Base-by-base conservation (phyloP, 1,284 basidiomycete genomes). In the Salmacisia buchloeana region DNA sequence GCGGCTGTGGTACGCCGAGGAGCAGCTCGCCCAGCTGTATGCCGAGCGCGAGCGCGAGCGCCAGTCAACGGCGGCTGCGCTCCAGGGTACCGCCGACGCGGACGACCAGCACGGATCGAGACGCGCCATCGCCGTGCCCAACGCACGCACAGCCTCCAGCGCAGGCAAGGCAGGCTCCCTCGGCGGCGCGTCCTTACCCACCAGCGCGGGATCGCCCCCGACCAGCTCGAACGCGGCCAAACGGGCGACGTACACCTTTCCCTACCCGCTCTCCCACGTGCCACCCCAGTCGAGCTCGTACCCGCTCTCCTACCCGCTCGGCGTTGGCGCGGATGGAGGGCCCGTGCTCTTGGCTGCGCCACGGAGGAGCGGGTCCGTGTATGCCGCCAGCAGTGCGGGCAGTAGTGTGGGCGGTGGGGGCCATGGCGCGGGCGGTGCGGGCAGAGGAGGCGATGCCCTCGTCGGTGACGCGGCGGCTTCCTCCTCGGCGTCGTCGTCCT, bases 251-350 rank as follows among this genome's bases (percentile, higher is more conserved):
- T 54, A 54, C 31, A 54, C 29, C 4, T 54, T 77, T 57, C 72
- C 77, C 4, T 76, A 80, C 38, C 72, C 78, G 5, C 65, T 77
- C 54, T 78, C 76, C 9, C 69, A 75, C 45, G 66, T 73, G 7
- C 74, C 75, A 25, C 74, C 76, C 3, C 71, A 74, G 38, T 71
- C 69, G 62, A 70, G 70, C 46, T 66, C 65, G 13, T 78, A 75
- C 60, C 76, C 76, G 35, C 73, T 78, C 62, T 77, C 75, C 64
- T 78, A 77, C 52, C 76, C 76, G 29, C 71, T 78, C 23, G 76
- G 75, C 58, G 76, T 78, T 71, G 71, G 71, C 52, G 62, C 69
- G 52, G 69, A 77, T 56, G 75, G 74, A 4, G 38, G 35, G 18
- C 76, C 76, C 3, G 75, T 78, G 15, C 68, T 78, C 4, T 68